phyloP scores from a whole-genome alignment of 2,329 filamentous ascomycete genomes.

The Calonectria pteridis region DNA sequence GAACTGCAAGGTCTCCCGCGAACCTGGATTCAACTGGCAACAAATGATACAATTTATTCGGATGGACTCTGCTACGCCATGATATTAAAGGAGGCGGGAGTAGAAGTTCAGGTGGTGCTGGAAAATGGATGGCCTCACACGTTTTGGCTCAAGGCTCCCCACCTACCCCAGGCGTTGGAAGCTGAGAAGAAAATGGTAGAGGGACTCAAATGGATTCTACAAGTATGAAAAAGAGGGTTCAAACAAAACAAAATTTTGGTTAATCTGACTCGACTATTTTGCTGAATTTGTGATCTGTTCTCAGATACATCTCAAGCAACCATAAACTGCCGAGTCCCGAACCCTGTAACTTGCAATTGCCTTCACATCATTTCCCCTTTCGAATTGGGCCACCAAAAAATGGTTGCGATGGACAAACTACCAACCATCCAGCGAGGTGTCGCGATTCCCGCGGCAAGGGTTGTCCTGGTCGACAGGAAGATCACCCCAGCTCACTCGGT shows the following conservation, averaged over 20 bases:
- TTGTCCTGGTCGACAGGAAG: not conserved
- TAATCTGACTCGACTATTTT: not conserved
- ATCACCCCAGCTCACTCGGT: not conserved
- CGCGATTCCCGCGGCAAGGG: not conserved
- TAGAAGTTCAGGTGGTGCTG: conserved; percentile 57
- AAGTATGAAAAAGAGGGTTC: not conserved
- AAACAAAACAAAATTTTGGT: not conserved
- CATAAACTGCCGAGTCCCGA: not conserved
- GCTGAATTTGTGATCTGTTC: not conserved
- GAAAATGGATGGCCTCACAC: conserved; percentile 64
- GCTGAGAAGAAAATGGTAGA: conserved; percentile 58
- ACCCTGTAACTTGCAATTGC: not conserved
- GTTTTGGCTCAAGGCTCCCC: conserved; percentile 62
- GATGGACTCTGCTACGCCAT: conserved; percentile 64
- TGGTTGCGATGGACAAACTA: not conserved
- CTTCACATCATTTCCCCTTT: not conserved
- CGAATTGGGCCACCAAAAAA: no score
- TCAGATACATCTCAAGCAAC: not conserved
- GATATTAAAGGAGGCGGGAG: conserved; percentile 53
- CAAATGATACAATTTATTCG: conserved; percentile 64
- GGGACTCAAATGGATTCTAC: conserved; percentile 56
- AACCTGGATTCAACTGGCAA: conserved; percentile 63
- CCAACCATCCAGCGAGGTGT: not conserved
- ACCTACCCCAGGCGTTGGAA: conserved; percentile 54
- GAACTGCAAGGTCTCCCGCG: conserved; percentile 51